Evolutionary conservation across 2,329 filamentous ascomycete species (phyloP), one percentile per base, ranked within the genome.

Genomic region (Ophioceras dolichostomum): DNA sequence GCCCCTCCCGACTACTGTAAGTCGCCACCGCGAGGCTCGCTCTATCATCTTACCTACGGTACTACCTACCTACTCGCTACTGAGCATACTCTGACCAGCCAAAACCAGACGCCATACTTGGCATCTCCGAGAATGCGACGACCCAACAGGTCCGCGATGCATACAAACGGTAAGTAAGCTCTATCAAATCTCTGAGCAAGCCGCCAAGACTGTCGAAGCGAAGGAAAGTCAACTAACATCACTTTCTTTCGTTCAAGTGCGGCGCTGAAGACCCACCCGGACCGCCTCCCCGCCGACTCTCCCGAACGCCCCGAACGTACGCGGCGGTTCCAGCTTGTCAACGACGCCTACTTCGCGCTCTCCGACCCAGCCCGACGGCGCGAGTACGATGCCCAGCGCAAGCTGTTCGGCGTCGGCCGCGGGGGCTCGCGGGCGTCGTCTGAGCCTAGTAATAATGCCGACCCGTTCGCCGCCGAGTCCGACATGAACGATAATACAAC

Each of bases 251-350:
- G 52, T n/a, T n/a, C n/a, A n/a, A 87, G 83, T 54, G 83, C 84
- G 50, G 89, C 89, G 5, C 68, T 96, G 32, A 94, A 91, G 61
- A 87, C 84, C 45, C 89, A 96, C 57, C 89, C 89, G 2, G 91
- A 98, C 57, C 83, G 91, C 41, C 86, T 98, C 29, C 71, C 87
- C 20, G 64, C 73, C 46, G 77, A 87, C 60, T 89, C 86, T 5
- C 85, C 88, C 27, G 87, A 96, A 49, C 84, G 89, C 45, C 59
- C 76, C 17, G 60, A 73, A 10, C 83, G 88, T 51, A 98, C 91
- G 5, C 83, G 83, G 40, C 54, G 51, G 41, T 62, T 64, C 52
- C 56, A 64, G 45, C 57, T 66, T 20, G 58, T 64, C 47, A 60
- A 62, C 43, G 63, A 64, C 38, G 62, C 57, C 46, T 65, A 66